A percentile compares a stretch with the other conserved stretches of the same genome.
phyloP scores from a whole-genome alignment of 768 basidiomycete species.

The Cantharellus anzutake region DNA sequence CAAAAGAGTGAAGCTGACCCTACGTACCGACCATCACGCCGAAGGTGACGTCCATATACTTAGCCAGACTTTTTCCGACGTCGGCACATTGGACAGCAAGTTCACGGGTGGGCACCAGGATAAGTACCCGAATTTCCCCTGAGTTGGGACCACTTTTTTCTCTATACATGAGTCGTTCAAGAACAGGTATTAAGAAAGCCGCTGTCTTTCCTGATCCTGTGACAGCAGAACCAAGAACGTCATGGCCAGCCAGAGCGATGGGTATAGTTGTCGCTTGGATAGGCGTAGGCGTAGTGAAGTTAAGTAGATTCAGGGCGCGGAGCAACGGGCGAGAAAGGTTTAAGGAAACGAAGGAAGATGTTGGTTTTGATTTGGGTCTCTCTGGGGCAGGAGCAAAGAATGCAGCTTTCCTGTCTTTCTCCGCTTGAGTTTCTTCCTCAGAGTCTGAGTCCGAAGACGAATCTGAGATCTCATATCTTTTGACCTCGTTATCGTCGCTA shows the following conservation, averaged over 20 bases:
- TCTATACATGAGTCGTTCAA: slow-evolving; percentile 82
- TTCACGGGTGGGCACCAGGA: slow-evolving; percentile 90
- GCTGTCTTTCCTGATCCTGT: slow-evolving; percentile 98
- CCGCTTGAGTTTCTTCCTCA: slow-evolving; percentile 37
- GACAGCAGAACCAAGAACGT: slow-evolving; percentile 87
- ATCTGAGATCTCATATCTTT: slow-evolving; percentile 10
- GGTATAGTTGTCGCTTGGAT: slow-evolving; percentile 93
- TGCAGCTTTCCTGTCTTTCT: slow-evolving; percentile 58
- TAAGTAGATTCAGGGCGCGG: slow-evolving; percentile 70
- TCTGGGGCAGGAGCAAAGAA: slow-evolving; percentile 49
- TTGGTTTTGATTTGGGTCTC: slow-evolving; percentile 22
- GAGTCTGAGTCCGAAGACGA: slow-evolving; percentile 8
- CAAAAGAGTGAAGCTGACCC: background rate
- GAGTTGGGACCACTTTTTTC: slow-evolving; percentile 56
- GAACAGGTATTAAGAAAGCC: slow-evolving; percentile 85
- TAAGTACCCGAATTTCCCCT: slow-evolving; percentile 72
- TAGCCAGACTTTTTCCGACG: slow-evolving; percentile 67
- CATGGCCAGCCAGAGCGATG: slow-evolving; percentile 82
- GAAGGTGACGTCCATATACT: slow-evolving; percentile 76
- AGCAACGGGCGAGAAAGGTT: slow-evolving; percentile 88
- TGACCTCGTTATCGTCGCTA: slow-evolving; percentile 10
- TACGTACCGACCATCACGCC: slow-evolving; percentile 73
- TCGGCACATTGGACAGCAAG: slow-evolving; percentile 91
- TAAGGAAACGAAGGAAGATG: slow-evolving; percentile 77
- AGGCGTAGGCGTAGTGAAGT: slow-evolving; percentile 75